Evolutionary conservation across 768 basidiomycete genomes (phyloP).

Genomic region (Auricularia heimuer): DNA sequence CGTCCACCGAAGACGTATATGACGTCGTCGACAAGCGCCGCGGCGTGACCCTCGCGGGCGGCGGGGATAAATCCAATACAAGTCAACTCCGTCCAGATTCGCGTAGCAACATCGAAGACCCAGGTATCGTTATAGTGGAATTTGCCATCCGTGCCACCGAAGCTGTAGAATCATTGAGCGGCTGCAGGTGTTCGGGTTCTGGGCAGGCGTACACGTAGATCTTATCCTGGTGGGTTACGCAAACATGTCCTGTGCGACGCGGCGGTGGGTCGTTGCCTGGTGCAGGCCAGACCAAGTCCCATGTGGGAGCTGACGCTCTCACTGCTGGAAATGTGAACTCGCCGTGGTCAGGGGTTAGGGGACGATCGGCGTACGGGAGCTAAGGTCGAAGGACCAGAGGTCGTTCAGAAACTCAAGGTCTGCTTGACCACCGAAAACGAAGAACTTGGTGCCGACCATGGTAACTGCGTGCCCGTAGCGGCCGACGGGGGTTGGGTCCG

Average conservation of each 20-base stretch:
- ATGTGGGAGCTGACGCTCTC: conserved; percentile 62
- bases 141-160: conserved; percentile 96
- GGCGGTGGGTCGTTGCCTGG: conserved; percentile 55
- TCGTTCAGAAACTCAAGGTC: conserved; percentile 93
- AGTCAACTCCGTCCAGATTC: conserved; percentile 80
- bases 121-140: conserved; percentile 99
- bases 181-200: conserved; percentile 10
- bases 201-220: conserved; percentile 55
- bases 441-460: conserved; percentile 86
- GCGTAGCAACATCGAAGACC: conserved; percentile 76
- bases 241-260: conserved; percentile 84
- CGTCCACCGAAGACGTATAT: conserved; percentile 96
- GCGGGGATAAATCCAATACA: conserved; percentile 97
- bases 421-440: conserved; percentile 93
- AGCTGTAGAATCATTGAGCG: conserved; percentile 36
- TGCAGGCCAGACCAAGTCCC: conserved; percentile 64
- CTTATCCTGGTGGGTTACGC: conserved; percentile 71
- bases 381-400: conserved; percentile 92
- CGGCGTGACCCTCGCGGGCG: conserved; percentile 92
- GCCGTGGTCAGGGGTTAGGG: neutral
- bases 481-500: conserved; percentile 71
- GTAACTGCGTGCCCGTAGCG: conserved; percentile 94
- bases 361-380: conserved; percentile 58
- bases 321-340: conserved; percentile 36
- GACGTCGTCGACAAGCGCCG: conserved; percentile 92